phyloP scores from a whole-genome alignment of 2,329 filamentous ascomycete genomes.

The Calonectria pseudoturangicola region DNA sequence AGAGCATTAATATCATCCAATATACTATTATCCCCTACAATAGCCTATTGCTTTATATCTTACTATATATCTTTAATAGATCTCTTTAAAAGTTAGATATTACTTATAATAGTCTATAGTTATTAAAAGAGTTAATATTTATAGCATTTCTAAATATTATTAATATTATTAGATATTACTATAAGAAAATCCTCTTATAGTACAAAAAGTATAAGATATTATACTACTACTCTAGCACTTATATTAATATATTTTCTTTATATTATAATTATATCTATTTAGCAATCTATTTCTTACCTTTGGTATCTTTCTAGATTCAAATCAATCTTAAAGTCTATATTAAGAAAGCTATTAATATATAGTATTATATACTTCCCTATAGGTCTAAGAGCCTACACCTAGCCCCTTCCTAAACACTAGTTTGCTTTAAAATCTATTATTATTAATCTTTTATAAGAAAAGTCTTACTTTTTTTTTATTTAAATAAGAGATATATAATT shows the following conservation, averaged over 20 bases:
- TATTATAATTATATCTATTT: background rate
- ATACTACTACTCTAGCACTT: background rate
- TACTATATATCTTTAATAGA: constrained; percentile 24
- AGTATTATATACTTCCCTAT: constrained; percentile 16
- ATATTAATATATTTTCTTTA: background rate
- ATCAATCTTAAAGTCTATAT: constrained; percentile 30
- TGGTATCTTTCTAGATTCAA: constrained; percentile 3
- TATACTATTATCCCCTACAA: background rate
- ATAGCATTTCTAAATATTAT: background rate
- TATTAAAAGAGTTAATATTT: background rate
- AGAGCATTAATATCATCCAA: constrained; percentile 5
- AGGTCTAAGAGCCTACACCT: constrained; percentile 22
- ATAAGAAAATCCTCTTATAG: constrained; percentile 1
- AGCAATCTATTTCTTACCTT: background rate
- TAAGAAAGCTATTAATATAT: constrained; percentile 23
- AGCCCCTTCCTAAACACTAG: background rate
- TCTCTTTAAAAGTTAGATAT: constrained; percentile 30
- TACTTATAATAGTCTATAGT: constrained; percentile 3
- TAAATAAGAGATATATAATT: too few relatives aligned
- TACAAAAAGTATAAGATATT: constrained; percentile 20
- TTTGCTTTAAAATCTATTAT: too few relatives aligned
- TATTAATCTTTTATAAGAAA: too few relatives aligned
- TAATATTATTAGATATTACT: background rate
- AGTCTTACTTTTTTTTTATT: too few relatives aligned
- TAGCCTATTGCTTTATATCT: constrained; percentile 26